A percentile compares a stretch with the other conserved stretches of the same genome.
Conservation (phyloP, 306 rosid genomes). For the Gillenia trifoliata region DNA sequence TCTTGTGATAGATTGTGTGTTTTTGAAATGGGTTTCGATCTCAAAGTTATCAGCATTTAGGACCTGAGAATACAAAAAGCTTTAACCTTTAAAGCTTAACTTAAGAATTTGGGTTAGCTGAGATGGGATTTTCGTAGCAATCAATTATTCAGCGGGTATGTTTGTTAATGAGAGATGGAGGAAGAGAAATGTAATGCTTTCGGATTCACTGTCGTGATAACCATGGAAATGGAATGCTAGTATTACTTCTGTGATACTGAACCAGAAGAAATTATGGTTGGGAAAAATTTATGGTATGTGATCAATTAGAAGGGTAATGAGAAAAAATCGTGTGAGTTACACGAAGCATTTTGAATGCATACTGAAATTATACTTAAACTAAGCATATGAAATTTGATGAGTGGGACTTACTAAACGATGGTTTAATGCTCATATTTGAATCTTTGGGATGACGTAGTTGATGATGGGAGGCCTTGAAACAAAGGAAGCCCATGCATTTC, state of each 20-base stretch:
- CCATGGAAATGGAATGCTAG: neutral
- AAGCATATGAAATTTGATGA: neutral
- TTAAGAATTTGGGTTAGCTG: neutral
- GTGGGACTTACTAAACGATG: neutral
- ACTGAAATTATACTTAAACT: no score
- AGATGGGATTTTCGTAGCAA: neutral
- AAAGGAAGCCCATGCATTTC: neutral
- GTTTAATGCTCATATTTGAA: constrained; percentile 5
- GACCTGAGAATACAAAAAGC: neutral
- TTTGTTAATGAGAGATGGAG: neutral
- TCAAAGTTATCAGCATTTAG: neutral
- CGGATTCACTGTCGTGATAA: neutral
- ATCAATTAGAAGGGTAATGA: neutral
- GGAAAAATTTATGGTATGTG: neutral
- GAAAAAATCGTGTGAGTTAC: neutral
- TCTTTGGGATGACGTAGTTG: neutral
- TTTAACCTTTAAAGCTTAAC: neutral
- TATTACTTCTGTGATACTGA: neutral
- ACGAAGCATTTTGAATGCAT: neutral
- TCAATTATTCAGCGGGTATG: neutral
- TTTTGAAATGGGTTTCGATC: neutral
- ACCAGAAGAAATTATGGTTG: neutral
- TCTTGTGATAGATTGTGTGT: neutral
- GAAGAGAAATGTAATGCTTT: neutral
- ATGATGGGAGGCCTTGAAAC: neutral